A percentile compares a stretch with the other conserved stretches of the same genome.
These are phyloP conservation scores for Diospyros lotus DNA, from an alignment of 148 eudicot genomes.

Conservation along the genomic window DNA sequence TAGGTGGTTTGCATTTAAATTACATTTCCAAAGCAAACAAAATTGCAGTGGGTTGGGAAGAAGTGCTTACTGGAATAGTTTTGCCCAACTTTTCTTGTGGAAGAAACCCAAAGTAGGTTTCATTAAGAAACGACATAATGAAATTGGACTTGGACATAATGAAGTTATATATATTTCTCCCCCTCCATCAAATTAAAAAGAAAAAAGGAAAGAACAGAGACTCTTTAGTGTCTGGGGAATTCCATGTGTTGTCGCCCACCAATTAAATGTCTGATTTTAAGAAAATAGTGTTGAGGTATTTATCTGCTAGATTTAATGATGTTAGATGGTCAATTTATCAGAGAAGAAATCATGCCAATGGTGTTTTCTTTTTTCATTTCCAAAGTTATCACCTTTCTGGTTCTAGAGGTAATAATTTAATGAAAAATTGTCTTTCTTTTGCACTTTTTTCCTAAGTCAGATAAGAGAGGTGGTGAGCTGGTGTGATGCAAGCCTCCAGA, in stretches of 20 bases:
- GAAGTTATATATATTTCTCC: background rate
- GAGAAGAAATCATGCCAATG: background rate
- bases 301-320: background rate
- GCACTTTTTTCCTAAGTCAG: background rate
- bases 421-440: background rate
- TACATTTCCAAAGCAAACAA: too few relatives aligned
- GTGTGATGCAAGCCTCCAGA: background rate
- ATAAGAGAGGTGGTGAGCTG: background rate
- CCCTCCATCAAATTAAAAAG: background rate
- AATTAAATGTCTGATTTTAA: background rate
- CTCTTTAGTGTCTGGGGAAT: background rate
- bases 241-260: background rate
- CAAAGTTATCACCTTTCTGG: background rate
- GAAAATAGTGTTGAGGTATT: background rate
- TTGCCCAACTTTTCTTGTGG: background rate
- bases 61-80: background rate
- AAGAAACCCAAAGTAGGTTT: background rate
- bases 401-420: background rate
- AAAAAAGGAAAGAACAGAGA: background rate
- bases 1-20: too few relatives aligned
- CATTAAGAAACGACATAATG: background rate
- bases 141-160: background rate
- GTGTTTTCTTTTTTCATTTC: background rate
- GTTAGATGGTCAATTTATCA: background rate
- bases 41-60: background rate